Conservation (phyloP, 176 grass and related monocot genomes). For the Musa beccarii region DNA sequence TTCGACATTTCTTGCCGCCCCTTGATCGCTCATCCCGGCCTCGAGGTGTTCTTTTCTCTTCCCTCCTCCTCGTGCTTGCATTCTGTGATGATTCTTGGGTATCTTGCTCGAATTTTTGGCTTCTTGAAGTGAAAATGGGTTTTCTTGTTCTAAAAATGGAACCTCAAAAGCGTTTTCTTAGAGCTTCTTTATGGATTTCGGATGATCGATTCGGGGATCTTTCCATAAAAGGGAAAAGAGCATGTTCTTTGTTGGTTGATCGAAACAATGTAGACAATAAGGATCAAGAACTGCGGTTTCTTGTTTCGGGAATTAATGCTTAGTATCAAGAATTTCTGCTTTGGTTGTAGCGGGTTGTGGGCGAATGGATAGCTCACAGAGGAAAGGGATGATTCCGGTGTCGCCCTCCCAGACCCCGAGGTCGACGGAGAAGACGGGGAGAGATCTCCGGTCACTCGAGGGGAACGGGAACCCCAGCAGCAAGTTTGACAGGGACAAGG, state of each 20-base stretch:
- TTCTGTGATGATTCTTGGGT: neutral
- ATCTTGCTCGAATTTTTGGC: neutral
- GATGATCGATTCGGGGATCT: neutral
- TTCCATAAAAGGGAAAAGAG: too few species aligned
- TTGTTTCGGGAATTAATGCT: neutral
- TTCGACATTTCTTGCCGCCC: neutral
- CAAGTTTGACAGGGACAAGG: slow-evolving; percentile 84
- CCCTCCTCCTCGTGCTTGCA: neutral
- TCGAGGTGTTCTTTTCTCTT: neutral
- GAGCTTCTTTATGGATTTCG: neutral
- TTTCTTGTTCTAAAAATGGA: neutral
- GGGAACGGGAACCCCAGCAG: slow-evolving; percentile 42
- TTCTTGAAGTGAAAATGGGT: neutral
- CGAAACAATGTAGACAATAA: neutral
- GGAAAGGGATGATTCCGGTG: slow-evolving; percentile 45
- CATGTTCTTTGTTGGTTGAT: too few species aligned
- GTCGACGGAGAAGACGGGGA: slow-evolving; percentile 57
- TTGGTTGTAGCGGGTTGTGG: slow-evolving; percentile 2
- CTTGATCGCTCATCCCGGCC: neutral
- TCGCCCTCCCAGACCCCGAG: slow-evolving; percentile 63
- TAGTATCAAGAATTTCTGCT: neutral
- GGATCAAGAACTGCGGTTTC: neutral
- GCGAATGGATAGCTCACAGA: slow-evolving; percentile 47
- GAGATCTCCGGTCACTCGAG: slow-evolving; percentile 66
- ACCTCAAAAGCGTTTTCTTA: neutral